Percentiles rank a stretch among this genome's conserved stretches.
Conservation (phyloP, 2,329 filamentous ascomycete species). For the Xylariaceae sp. region DNA sequence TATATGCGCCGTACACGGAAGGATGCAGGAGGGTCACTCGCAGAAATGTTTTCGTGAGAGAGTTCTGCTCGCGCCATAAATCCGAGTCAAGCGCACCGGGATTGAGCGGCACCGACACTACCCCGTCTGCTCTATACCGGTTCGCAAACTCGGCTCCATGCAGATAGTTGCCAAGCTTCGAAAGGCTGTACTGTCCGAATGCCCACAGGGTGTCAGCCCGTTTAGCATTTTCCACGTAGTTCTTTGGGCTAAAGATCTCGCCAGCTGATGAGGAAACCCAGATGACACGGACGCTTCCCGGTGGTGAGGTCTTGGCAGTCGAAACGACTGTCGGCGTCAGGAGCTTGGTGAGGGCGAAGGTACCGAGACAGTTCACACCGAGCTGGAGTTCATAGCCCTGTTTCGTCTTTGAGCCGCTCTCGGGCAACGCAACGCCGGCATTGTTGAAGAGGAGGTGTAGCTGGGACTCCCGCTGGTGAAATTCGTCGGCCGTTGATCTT, state of each 20-base stretch:
- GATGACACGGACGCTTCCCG: conserved; percentile 28
- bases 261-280: conserved; percentile 29
- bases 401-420: conserved; percentile 39
- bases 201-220: conserved; percentile 21
- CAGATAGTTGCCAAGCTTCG: conserved; percentile 31
- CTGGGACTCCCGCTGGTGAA: conserved; percentile 62
- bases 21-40: conserved; percentile 20
- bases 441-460: conserved; percentile 58
- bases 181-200: conserved; percentile 25
- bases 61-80: conserved; percentile 16
- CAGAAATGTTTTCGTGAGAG: conserved; percentile 3
- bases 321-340: conserved; percentile 27
- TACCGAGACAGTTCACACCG: conserved; percentile 34
- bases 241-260: conserved; percentile 12
- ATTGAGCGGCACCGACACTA: conserved; percentile 28
- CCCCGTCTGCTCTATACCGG: conserved; percentile 22
- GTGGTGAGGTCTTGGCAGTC: conserved; percentile 21
- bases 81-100: conserved; percentile 28
- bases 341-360: conserved; percentile 33
- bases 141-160: conserved; percentile 28
- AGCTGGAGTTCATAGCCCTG: conserved; percentile 39
- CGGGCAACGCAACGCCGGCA: conserved; percentile 57
- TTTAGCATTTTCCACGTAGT: conserved; percentile 32
- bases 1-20: conserved; percentile 23
- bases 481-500: conserved; percentile 54